Conservation (phyloP, 23 red algal genomes). For the Chondrus crispus region DNA sequence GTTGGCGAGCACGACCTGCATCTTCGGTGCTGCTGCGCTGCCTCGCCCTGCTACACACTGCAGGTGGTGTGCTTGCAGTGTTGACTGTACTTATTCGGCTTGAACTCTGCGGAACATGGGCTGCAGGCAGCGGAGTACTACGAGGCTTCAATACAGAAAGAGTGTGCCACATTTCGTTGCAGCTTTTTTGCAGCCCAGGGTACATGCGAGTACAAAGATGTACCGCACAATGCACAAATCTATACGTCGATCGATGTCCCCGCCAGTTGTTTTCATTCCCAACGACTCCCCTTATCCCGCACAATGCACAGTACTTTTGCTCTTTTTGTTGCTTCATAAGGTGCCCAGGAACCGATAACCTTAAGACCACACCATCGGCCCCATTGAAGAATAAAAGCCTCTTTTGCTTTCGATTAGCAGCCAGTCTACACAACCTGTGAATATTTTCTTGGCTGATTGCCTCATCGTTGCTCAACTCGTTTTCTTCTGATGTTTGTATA, state of each 20-base stretch:
- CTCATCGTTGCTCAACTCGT: too few relatives aligned
- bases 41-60: too few relatives aligned
- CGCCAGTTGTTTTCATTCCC: not conserved
- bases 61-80: too few relatives aligned
- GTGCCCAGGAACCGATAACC: slow-evolving; percentile 5
- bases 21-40: too few relatives aligned
- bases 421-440: not conserved
- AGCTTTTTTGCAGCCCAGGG: not conserved
- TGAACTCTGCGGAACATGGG: too few relatives aligned
- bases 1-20: too few relatives aligned
- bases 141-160: not conserved
- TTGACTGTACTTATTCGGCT: too few relatives aligned
- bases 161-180: not conserved
- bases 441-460: too few relatives aligned
- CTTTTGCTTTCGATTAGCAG: not conserved
- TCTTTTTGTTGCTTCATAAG: not conserved
- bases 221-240: not conserved
- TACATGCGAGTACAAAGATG: not conserved
- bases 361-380: not conserved
- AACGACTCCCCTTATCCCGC: not conserved
- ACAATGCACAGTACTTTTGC: slow-evolving; percentile 3
- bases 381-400: slow-evolving; percentile 1
- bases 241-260: not conserved
- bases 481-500: too few relatives aligned
- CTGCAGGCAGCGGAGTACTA: too few relatives aligned